Evolutionary conservation across 352 stramenopile species (phyloP).

Genomic region (Pythium rishiriense): DNA sequence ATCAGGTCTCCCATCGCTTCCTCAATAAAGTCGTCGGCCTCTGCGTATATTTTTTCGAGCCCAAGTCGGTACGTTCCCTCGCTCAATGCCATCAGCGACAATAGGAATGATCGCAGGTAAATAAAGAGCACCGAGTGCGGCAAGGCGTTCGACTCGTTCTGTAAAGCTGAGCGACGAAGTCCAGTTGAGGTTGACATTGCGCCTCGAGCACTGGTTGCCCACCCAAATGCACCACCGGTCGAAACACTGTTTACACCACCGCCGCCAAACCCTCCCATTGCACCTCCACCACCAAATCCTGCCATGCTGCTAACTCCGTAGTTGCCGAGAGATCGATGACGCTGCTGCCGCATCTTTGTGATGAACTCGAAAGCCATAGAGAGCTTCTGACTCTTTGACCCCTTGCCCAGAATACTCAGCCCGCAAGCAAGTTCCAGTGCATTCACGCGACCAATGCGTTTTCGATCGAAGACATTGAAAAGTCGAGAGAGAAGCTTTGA

Average conservation of each 20-base stretch:
- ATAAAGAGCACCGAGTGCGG: conserved; percentile 85
- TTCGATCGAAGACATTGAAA: conserved; percentile 88
- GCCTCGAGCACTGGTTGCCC: conserved; percentile 53
- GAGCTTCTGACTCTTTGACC: conserved; percentile 87
- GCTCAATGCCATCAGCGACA: conserved; percentile 85
- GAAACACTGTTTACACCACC: conserved; percentile 48
- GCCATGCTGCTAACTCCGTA: conserved; percentile 44
- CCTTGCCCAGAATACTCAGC: conserved; percentile 81
- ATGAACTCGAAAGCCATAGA: conserved; percentile 87
- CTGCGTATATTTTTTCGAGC: conserved; percentile 84
- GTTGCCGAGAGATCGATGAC: conserved; percentile 66
- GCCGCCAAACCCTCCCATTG: conserved; percentile 25
- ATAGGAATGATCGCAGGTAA: conserved; percentile 81
- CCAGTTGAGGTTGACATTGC: conserved; percentile 32
- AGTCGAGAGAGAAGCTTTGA: conserved; percentile 82
- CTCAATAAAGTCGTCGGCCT: conserved; percentile 86
- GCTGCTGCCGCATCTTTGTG: conserved; percentile 79
- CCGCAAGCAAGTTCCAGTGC: conserved; percentile 84
- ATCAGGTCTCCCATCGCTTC: conserved; percentile 86
- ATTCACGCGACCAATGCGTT: conserved; percentile 78
- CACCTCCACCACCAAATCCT: conserved; percentile 27
- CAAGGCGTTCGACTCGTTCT: conserved; percentile 58
- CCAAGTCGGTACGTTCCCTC: conserved; percentile 80
- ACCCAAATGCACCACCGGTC: conserved; percentile 49
- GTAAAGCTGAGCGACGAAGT: conserved; percentile 37